A percentile compares a stretch with the other conserved stretches of the same genome.
phyloP scores from a whole-genome alignment of 148 eudicot genomes.

The Fagopyrum homotropicum region DNA sequence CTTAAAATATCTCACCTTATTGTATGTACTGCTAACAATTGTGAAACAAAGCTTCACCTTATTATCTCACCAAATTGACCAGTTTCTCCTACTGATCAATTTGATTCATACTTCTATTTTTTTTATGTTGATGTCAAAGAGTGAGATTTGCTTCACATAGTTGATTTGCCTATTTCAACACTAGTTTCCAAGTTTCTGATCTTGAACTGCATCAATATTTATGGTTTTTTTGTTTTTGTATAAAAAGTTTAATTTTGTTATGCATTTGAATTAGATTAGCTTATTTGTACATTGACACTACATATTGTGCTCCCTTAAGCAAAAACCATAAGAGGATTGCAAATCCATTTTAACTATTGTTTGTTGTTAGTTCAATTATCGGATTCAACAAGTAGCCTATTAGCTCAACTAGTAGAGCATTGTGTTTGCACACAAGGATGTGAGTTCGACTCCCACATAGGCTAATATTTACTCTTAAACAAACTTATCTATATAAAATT shows the following conservation, averaged over 20 bases:
- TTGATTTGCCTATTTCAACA: no score
- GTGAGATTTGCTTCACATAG: not conserved
- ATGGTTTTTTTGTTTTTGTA: not conserved
- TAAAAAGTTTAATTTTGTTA: not conserved
- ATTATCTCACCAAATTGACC: not conserved
- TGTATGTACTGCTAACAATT: not conserved
- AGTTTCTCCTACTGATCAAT: not conserved
- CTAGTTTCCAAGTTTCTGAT: not conserved
- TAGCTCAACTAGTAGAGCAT: no score
- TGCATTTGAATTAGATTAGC: not conserved
- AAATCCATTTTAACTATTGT: not conserved
- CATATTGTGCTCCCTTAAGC: not conserved
- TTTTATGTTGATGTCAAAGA: not conserved
- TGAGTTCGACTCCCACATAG: no score
- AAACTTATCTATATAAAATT: no score
- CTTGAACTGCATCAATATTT: not conserved
- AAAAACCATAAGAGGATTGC: not conserved
- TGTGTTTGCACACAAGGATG: no score
- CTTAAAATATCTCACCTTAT: not conserved
- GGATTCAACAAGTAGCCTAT: no score
- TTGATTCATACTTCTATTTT: not conserved
- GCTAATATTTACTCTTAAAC: no score
- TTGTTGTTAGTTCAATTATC: no score
- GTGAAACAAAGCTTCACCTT: not conserved
- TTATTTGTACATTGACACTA: not conserved